phyloP scores from a whole-genome alignment of 352 stramenopile species.

The Phytophthora colocasiae region DNA sequence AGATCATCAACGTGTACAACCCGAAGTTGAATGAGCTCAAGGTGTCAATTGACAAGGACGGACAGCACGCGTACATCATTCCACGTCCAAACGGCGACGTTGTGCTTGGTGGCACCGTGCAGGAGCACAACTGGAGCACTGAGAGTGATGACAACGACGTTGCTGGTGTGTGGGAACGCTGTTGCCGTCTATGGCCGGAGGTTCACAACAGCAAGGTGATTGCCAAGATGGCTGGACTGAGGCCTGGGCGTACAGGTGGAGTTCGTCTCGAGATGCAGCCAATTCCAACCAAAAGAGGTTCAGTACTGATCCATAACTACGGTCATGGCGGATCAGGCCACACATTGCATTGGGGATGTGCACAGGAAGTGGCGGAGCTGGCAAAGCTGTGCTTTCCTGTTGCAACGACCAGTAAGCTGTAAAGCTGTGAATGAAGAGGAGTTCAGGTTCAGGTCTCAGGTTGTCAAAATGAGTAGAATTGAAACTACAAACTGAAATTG shows the following conservation, averaged over 20 bases:
- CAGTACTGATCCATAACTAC: conserved; percentile 78
- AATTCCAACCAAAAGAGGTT: conserved; percentile 34
- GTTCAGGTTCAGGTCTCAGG: too few relatives aligned
- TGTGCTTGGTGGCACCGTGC: conserved; percentile 66
- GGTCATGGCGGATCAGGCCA: conserved; percentile 68
- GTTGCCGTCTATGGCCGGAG: conserved; percentile 47
- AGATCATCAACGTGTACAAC: conserved; percentile 75
- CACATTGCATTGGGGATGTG: conserved; percentile 76
- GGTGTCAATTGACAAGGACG: conserved; percentile 38
- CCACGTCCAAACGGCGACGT: conserved; percentile 65
- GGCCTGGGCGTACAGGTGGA: conserved; percentile 47
- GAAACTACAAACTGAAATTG: not conserved
- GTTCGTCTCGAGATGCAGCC: conserved; percentile 59
- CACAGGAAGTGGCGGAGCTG: conserved; percentile 53
- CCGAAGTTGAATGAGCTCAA: conserved; percentile 55
- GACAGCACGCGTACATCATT: conserved; percentile 72
- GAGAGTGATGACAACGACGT: conserved; percentile 51
- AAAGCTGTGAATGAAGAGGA: too few relatives aligned
- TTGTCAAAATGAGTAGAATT: not conserved
- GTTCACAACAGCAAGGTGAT: conserved; percentile 59
- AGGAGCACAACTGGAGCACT: conserved; percentile 63
- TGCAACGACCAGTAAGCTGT: too few relatives aligned
- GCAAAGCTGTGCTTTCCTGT: too few relatives aligned
- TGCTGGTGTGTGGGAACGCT: conserved; percentile 59
- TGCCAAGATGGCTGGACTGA: conserved; percentile 49